Percentiles rank a stretch among this genome's conserved stretches.
Evolutionary conservation across 495 filamentous ascomycete genomes (phyloP).

Genomic region (Penicillium tannophilum): DNA sequence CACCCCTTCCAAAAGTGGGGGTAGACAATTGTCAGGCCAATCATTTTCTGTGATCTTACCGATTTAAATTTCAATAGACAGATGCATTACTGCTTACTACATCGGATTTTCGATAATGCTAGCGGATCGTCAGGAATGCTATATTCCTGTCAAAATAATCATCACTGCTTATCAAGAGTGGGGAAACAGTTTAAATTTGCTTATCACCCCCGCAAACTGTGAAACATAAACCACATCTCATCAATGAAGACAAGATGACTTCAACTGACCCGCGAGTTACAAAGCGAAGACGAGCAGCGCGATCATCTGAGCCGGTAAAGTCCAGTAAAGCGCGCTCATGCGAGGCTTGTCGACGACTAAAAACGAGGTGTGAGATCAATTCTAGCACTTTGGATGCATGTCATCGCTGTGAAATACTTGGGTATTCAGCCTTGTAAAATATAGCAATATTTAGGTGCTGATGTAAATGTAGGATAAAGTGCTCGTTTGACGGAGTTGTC

Average conservation of each 20-base stretch:
- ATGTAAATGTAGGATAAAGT: constrained; percentile 4
- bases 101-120: too few species aligned
- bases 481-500: constrained; percentile 11
- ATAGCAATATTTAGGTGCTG: not conserved
- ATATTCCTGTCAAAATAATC: not conserved
- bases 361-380: constrained; percentile 20
- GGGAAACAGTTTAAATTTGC: not conserved
- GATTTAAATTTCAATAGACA: not conserved
- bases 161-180: not conserved
- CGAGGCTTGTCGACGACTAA: constrained; percentile 21
- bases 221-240: not conserved
- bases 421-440: not conserved
- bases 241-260: constrained; percentile 6
- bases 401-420: constrained; percentile 17
- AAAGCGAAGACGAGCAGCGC: constrained; percentile 1
- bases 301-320: not conserved
- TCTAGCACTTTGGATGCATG: constrained; percentile 8
- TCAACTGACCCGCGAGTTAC: not conserved
- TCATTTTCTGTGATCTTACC: not conserved
- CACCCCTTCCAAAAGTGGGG: constrained; percentile 4
- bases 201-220: not conserved
- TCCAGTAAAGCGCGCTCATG: constrained; percentile 21
- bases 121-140: not conserved
- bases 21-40: not conserved
- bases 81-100: not conserved